Conservation (phyloP, 495 filamentous ascomycete genomes). For the Podospora conica region DNA sequence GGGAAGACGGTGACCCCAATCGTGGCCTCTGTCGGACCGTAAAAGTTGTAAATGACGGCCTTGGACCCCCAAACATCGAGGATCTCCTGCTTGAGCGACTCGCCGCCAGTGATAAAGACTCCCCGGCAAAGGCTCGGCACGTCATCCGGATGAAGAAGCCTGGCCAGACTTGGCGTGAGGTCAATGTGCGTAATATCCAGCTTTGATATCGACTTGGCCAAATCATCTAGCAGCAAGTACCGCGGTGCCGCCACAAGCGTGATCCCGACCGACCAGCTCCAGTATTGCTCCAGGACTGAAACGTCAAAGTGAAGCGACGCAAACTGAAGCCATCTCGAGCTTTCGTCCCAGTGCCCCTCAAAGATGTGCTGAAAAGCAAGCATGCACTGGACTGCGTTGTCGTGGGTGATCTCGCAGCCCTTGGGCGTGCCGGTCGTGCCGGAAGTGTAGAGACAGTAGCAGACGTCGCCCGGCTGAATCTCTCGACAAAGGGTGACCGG, state of each 20-base stretch:
- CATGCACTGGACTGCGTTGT: constrained; percentile 71
- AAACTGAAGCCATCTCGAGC: constrained; percentile 78
- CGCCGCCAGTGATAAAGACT: constrained; percentile 72
- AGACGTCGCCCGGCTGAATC: constrained; percentile 43
- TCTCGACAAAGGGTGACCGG: constrained; percentile 19
- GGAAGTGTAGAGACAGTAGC: constrained; percentile 75
- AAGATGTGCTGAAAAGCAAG: constrained; percentile 67
- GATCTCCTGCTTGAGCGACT: constrained; percentile 66
- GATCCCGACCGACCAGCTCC: constrained; percentile 82
- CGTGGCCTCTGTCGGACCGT: constrained; percentile 83
- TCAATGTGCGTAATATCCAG: constrained; percentile 83
- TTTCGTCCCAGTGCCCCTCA: constrained; percentile 55
- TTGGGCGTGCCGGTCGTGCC: constrained; percentile 80
- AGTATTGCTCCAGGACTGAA: constrained; percentile 80
- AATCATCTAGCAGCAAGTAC: constrained; percentile 71
- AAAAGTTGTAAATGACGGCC: constrained; percentile 66
- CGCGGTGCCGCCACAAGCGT: constrained; percentile 69
- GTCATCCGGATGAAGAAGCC: constrained; percentile 55
- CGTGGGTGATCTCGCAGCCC: constrained; percentile 68
- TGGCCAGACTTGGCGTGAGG: constrained; percentile 64
- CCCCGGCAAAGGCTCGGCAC: constrained; percentile 61
- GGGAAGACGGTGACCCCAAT: constrained; percentile 81
- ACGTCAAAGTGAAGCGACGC: constrained; percentile 88
- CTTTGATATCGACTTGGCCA: constrained; percentile 59
- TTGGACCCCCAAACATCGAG: constrained; percentile 61